Evolutionary conservation across 192 early-diverging fungal species (phyloP).

Genomic region (Entomortierella beljakovae): DNA sequence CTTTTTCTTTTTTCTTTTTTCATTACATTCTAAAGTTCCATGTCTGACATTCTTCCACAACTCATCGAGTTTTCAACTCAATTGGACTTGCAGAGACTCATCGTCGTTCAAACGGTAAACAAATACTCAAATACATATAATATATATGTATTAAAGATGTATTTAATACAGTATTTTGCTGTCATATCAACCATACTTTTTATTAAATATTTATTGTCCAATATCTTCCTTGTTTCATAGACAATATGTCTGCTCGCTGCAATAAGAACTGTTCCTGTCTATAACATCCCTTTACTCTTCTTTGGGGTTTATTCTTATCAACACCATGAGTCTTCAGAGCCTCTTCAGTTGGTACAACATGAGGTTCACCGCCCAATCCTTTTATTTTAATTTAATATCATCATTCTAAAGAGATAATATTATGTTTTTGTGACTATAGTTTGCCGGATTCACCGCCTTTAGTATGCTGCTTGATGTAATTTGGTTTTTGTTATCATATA

Average conservation of each 20-base stretch:
- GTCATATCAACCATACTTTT: background rate
- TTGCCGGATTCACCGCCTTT: constrained; percentile 57
- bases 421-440: constrained; percentile 26
- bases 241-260: constrained; percentile 59
- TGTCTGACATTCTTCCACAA: constrained; percentile 47
- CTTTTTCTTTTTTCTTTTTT: background rate
- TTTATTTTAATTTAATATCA: background rate
- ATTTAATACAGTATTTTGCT: background rate
- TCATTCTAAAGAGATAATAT: too few relatives aligned
- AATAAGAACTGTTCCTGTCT: constrained; percentile 57
- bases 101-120: constrained; percentile 41
- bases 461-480: constrained; percentile 62
- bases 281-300: constrained; percentile 65
- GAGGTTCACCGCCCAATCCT: background rate
- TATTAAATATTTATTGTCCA: background rate
- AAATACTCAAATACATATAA: background rate
- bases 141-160: background rate
- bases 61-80: constrained; percentile 53
- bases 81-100: constrained; percentile 46
- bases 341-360: constrained; percentile 59
- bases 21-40: constrained; percentile 5
- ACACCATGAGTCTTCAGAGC: constrained; percentile 61
- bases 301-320: constrained; percentile 66
- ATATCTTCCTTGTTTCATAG: too few relatives aligned
- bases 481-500: constrained; percentile 57